Evolutionary conservation across 1,139 yeast genomes (phyloP).

Genomic region (Eremothecium cymbalariae): DNA sequence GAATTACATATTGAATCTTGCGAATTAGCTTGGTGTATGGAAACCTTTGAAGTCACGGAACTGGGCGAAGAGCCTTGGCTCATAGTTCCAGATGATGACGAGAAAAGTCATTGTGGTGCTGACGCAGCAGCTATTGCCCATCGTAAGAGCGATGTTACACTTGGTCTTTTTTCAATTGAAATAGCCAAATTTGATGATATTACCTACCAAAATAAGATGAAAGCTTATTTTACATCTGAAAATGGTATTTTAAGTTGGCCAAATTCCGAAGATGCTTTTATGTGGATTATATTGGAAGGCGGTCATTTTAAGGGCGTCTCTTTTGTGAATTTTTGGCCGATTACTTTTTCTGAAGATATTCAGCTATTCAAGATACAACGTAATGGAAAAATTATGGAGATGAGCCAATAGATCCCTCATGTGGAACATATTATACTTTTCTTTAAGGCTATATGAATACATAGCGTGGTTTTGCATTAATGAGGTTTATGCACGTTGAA

Average conservation of each 20-base stretch:
- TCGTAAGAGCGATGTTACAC: constrained; percentile 3
- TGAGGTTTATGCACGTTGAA: too few relatives aligned
- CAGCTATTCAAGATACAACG: constrained; percentile 3
- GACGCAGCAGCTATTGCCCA: too few relatives aligned
- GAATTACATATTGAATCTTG: constrained; percentile 7
- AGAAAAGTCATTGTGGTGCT: constrained; percentile 1
- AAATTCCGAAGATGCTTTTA: constrained; percentile 6
- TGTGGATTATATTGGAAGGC: constrained; percentile 8
- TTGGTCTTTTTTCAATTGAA: constrained; percentile 10
- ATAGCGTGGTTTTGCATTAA: too few relatives aligned
- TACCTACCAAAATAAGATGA: background rate
- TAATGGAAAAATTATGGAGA: constrained; percentile 2
- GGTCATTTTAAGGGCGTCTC: constrained; percentile 3
- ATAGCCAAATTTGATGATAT: background rate
- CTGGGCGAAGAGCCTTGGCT: constrained; percentile 8
- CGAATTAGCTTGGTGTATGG: constrained; percentile 7
- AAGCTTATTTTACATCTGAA: background rate
- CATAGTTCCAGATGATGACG: constrained; percentile 8
- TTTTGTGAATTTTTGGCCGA: constrained; percentile 7
- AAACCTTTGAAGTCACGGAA: constrained; percentile 3
- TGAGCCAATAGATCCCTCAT: too few relatives aligned
- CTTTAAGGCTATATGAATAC: too few relatives aligned
- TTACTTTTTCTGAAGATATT: background rate
- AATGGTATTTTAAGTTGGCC: constrained; percentile 3
- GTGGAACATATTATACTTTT: too few relatives aligned